Evolutionary conservation across 148 eudicot species (phyloP).

Genomic region (Cornus controversa): DNA sequence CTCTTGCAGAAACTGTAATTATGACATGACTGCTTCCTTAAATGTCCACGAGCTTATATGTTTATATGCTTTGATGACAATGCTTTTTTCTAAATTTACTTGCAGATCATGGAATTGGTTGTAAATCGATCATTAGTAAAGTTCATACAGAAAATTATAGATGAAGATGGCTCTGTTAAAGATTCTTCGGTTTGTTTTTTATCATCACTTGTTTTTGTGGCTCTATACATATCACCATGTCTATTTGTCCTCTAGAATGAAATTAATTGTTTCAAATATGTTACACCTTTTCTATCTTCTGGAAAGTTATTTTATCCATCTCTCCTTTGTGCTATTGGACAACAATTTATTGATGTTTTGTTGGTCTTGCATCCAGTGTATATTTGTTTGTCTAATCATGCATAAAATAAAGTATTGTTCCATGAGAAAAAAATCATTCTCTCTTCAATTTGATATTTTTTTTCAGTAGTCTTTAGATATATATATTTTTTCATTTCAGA

Average conservation of each 20-base stretch:
- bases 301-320: not conserved
- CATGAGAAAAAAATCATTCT: not conserved
- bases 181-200: slow-evolving; percentile 78
- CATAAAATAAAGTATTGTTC: not conserved
- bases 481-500: slow-evolving; percentile 40
- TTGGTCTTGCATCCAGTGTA: not conserved
- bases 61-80: slow-evolving; percentile 13
- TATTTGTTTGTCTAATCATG: not conserved
- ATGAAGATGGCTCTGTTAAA: slow-evolving; percentile 87
- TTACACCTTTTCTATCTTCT: not conserved
- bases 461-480: not conserved
- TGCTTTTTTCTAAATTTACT: slow-evolving; percentile 15
- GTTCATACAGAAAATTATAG: slow-evolving; percentile 64
- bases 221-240: not conserved
- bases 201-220: not conserved
- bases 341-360: slow-evolving; percentile 1
- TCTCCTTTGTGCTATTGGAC: not conserved
- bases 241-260: not conserved
- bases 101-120: slow-evolving; percentile 72
- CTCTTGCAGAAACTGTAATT: slow-evolving; percentile 63
- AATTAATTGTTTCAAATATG: not conserved
- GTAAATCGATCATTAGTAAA: slow-evolving; percentile 53
- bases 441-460: not conserved
- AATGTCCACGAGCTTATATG: slow-evolving; percentile 13
- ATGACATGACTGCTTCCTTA: slow-evolving; percentile 19